Evolutionary conservation across 2,329 filamentous ascomycete genomes (phyloP), one percentile per base, ranked within the genome.

Genomic region (Colletotrichum kahawae): DNA sequence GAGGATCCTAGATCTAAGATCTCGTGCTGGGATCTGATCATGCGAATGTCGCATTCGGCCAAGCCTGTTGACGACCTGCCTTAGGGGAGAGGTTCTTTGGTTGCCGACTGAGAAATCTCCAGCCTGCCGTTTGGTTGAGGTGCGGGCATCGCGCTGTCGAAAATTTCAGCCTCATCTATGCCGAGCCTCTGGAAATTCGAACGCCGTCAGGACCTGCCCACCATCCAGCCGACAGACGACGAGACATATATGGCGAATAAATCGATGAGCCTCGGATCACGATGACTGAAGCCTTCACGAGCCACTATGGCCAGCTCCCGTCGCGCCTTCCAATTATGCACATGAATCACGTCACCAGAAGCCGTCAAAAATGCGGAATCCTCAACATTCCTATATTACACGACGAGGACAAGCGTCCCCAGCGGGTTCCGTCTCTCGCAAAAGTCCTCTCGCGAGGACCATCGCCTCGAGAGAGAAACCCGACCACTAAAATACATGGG

Each of bases 261-360:
- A 0, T 13, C 5, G 2, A 51, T 4, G 43, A 13, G 1, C 0
- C 4, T 51, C 0, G 5, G 0, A 51, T 13, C 2, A 21, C 43
- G n/a, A 48, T 24, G 12, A 2, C n/a, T 21, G 43, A 4, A 51
- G 43, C n/a, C 0, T 7, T 1, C 43, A 1, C 9, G 9, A 51
- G 43, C 43, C 43, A 4, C 1, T 51, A 0, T n/a, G 0, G 12
- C 43, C n/a, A 4, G n/a, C 43, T 4, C 16, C 38, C 13, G 2
- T 33, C 14, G 29, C n/a, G 10, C 31, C n/a, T 24, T 4, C 7
- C 13, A 13, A 8, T 12, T 3, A 21, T 18, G 27, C n/a, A 1
- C 0, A 8, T 24, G 10, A 9, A n/a, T 36, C 57, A 33, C 18
- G 2, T 10, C 18, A 34, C 12, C 4, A 3, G n/a, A 21, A 59